Base-by-base conservation (phyloP, 768 basidiomycete species). In the Suillus ampliporus region DNA sequence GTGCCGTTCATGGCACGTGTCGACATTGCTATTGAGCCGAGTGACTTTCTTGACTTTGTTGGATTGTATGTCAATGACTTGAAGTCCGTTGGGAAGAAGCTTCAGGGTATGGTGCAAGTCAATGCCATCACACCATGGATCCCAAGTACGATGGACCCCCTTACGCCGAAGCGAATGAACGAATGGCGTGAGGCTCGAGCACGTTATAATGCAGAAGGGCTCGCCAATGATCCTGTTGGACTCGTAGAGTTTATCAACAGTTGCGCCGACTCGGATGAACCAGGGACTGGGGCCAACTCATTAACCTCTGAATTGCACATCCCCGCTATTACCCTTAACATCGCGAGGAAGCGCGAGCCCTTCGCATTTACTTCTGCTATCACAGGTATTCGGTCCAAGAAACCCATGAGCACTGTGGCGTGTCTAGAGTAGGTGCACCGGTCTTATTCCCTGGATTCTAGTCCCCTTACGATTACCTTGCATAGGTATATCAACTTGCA, bases 241-340 rank as follows among this genome's bases (percentile, higher is more conserved):
- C 52, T 68, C 1, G 2, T 65, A 6, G 67, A 68, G 21, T 68
- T 68, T 38, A 43, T 66, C 43, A 6, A n/a, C n/a, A 65, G 61
- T 26, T 64, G 63, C 40, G 63, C 57, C 4, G 63, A 68, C 58
- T 31, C 31, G 6, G 31, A 26, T 8, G n/a, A n/a, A n/a, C n/a
- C n/a, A n/a, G n/a, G n/a, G n/a, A n/a, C n/a, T n/a, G n/a, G n/a
- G n/a, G n/a, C n/a, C n/a, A 50, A 58, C 62, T 50, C 31, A 31
- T 3, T 31, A 6, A 68, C 58, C 6, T 15, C 53, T 4, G 67
- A 57, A 4, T 51, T 69, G 10, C 53, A 57, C 5, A 26, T 66
- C 19, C 37, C 38, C 21, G 4, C 60, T 14, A 14, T 21, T 15
- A 34, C 65, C 4, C 61, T 61, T 41, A 47, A 64, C 19, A 3